Conservation (phyloP, 345 rosid species). For the Hibiscus tridactylites region DNA sequence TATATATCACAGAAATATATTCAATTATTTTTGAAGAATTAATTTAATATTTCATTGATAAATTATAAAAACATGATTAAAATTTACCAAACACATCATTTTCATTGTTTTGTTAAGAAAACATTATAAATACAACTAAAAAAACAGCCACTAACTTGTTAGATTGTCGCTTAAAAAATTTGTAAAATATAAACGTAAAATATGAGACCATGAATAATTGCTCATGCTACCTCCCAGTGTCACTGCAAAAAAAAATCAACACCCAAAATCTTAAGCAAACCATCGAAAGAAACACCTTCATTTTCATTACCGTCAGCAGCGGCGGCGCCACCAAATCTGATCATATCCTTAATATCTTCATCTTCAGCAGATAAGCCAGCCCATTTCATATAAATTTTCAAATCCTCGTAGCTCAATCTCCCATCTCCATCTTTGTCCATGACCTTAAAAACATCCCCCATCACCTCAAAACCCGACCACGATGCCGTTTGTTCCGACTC, state of each 20-base stretch:
- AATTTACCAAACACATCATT: too few species aligned
- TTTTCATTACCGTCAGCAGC: conserved; percentile 24
- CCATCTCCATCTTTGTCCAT: conserved; percentile 93
- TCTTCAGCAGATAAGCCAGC: conserved; percentile 54
- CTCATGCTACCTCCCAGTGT: too few species aligned
- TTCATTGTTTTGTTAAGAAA: too few species aligned
- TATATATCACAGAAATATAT: too few species aligned
- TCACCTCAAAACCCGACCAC: conserved; percentile 13
- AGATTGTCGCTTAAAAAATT: too few species aligned
- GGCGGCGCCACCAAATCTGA: conserved; percentile 38
- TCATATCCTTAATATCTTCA: conserved; percentile 68
- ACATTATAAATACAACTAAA: too few species aligned
- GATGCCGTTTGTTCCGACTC: background rate
- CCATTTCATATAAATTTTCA: conserved; percentile 57
- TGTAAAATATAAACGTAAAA: too few species aligned
- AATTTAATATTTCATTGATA: too few species aligned
- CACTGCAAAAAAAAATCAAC: conserved; percentile 16
- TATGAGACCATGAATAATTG: too few species aligned
- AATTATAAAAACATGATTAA: too few species aligned
- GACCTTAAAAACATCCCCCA: conserved; percentile 56
- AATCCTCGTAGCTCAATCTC: conserved; percentile 48
- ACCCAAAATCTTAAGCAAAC: conserved; percentile 46
- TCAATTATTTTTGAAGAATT: too few species aligned
- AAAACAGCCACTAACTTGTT: too few species aligned
- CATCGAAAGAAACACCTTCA: conserved; percentile 46